Base-by-base conservation (phyloP, 1,284 basidiomycete genomes). In the Ganoderma boninense region DNA sequence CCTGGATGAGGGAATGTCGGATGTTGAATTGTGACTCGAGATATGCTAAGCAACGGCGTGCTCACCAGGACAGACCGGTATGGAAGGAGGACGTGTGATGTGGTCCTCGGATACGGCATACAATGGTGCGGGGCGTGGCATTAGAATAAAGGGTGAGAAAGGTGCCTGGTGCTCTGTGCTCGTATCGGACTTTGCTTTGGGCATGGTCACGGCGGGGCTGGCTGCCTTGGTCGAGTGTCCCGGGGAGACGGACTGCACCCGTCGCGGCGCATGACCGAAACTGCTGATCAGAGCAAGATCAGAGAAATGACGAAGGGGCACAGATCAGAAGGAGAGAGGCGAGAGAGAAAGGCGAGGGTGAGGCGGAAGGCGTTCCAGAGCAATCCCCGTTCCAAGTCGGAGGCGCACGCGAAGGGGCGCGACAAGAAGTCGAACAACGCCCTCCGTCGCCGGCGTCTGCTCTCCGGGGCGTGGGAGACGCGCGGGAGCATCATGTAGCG, bases 331-430 rank as follows among this genome's bases (percentile, higher is more conserved):
- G n/a, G 38, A 56, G 44, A 44, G 23, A 44, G 49, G 49, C n/a
- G n/a, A n/a, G 29, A 32, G 29, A 32, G 29, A 26, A 20, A 8
- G 7, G 44, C 49, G 8, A 43, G 42, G 49, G 35, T 44, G 62
- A 56, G 14, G 18, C 13, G 42, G 11, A 59, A 60, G 57, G 26
- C 43, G 65, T 35, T 32, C 49, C 29, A 72, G 69, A 65, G 59
- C 59, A n/a, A 54, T 62, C 71, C 69, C 64, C 62, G 64, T 72
- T 66, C 44, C 35, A 64, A 23, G n/a, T n/a, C 38, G 43, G 62
- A 23, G 23, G 49, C 40, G 42, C 60, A 61, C 35, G 62, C 70
- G 62, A 66, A 65, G 71, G 56, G n/a, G 62, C 44, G 23, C 18
- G 35, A 20, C 11, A 52, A 52, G 49, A 26, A 32, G 2, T 32